Evolutionary conservation across 805 yeast genomes (phyloP).

Genomic region (Spathaspora girioi): DNA sequence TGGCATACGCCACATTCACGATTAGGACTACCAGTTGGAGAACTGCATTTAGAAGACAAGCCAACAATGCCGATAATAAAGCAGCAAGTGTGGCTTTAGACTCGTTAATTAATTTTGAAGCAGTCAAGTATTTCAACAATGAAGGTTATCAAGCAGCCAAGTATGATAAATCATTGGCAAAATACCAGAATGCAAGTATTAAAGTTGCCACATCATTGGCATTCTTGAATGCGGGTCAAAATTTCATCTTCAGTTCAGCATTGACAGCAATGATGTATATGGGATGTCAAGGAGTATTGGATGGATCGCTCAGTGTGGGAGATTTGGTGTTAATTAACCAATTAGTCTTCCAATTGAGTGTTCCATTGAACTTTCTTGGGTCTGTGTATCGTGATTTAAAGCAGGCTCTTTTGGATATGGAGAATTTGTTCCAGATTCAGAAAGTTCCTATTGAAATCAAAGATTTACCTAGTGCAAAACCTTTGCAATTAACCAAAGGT

Average conservation of each 20-base stretch:
- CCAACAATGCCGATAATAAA: conserved; percentile 86
- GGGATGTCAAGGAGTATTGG: conserved; percentile 92
- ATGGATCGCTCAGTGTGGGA: conserved; percentile 83
- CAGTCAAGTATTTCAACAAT: conserved; percentile 92
- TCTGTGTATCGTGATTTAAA: conserved; percentile 93
- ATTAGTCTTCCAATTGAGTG: conserved; percentile 91
- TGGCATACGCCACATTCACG: conserved; percentile 83
- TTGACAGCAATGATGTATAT: conserved; percentile 96
- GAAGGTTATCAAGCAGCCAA: conserved; percentile 76
- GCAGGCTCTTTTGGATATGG: conserved; percentile 94
- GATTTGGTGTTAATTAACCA: conserved; percentile 94
- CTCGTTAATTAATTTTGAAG: conserved; percentile 89
- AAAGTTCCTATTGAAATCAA: conserved; percentile 64
- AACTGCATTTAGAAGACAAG: conserved; percentile 83
- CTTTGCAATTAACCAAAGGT: conserved; percentile 47
- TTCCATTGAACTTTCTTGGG: conserved; percentile 91
- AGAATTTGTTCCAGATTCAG: conserved; percentile 83
- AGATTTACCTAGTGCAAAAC: conserved; percentile 61
- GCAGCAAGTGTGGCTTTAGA: conserved; percentile 96
- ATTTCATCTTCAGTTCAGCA: conserved; percentile 78
- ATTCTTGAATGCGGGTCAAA: conserved; percentile 75
- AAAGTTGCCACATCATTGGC: conserved; percentile 85
- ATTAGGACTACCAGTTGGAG: conserved; percentile 95
- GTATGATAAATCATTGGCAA: conserved; percentile 69
- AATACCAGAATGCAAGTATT: conserved; percentile 71